phyloP scores from a whole-genome alignment of 495 filamentous ascomycete species.

The Apodospora peruviana region DNA sequence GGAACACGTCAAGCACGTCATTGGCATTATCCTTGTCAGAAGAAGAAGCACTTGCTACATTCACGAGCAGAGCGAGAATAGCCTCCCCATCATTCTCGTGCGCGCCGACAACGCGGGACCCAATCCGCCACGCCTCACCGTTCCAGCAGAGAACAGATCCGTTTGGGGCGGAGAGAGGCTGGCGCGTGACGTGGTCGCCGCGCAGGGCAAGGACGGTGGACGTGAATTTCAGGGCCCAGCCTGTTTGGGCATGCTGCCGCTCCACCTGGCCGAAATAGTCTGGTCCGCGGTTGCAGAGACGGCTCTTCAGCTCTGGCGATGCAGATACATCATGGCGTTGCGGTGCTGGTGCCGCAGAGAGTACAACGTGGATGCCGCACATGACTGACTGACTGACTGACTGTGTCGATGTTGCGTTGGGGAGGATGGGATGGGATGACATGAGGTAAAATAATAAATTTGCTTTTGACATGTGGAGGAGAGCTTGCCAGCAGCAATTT shows the following conservation, averaged over 20 bases:
- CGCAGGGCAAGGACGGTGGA: conserved; percentile 85
- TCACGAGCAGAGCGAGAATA: conserved; percentile 60
- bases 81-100: conserved; percentile 80
- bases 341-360: conserved; percentile 15
- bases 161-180: conserved; percentile 62
- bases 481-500: no score
- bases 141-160: conserved; percentile 91
- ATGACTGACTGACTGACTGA: no score
- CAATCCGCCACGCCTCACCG: conserved; percentile 89
- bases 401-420: background rate
- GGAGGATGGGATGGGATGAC: background rate
- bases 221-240: conserved; percentile 52
- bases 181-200: conserved; percentile 62
- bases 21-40: conserved; percentile 19
- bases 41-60: conserved; percentile 33
- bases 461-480: no score
- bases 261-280: conserved; percentile 43
- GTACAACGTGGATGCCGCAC: conserved; percentile 43
- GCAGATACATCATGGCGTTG: conserved; percentile 12
- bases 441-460: no score
- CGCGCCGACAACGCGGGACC: conserved; percentile 45
- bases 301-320: conserved; percentile 23
- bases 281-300: conserved; percentile 42
- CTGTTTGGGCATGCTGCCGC: conserved; percentile 15
- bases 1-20: conserved; percentile 48